Evolutionary conservation across 345 rosid species (phyloP), one percentile per base, ranked within the genome.

Genomic region (Carallia brachiata): DNA sequence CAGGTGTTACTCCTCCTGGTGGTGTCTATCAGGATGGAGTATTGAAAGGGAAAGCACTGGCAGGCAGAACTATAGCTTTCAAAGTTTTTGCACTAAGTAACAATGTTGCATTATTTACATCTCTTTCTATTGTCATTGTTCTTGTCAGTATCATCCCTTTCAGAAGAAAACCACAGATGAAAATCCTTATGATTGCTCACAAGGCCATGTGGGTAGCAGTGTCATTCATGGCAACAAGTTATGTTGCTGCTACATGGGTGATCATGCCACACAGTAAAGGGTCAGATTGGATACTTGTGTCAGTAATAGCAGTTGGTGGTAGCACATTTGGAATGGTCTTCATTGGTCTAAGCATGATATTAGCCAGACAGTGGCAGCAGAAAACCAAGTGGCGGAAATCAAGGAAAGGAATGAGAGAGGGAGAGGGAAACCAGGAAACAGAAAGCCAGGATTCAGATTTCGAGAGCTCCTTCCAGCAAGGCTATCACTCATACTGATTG

Each of bases 121-220:
- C 85, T 5, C 31, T 79, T 23, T 60, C 81, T 52, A 70, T 81
- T 18, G 82, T 75, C 18, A 39, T 75, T 39, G 71, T 74, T 79
- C 79, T 75, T 6, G 27, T 70, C 0, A 79, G 75, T 58, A 55
- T 81, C 61, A 70, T 84, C 17, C 77, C 85, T 0, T 81, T 73
- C 12, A 53, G 6, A 6, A 69, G 68, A 8, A 63, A 61, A 5
- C 62, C 75, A 37, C 67, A 71, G 6, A 70, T 36, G 71, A 72
- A 37, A 5, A 67, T 79, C 36, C 34, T 81, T 32, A 47, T 57
- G 58, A 28, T 72, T 15, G 23, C 85, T 32, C 80, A 84, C 27
- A 47, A 75, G 70, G 71, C 62, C 47, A 70, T 77, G 81, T 77
- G 81, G 82, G 71, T 81, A 34, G 80, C 83, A 23, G 69, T 74